A percentile compares a stretch with the other conserved stretches of the same genome.
phyloP scores from a whole-genome alignment of 2,329 filamentous ascomycete species.

The Pseudogymnoascus sp. region DNA sequence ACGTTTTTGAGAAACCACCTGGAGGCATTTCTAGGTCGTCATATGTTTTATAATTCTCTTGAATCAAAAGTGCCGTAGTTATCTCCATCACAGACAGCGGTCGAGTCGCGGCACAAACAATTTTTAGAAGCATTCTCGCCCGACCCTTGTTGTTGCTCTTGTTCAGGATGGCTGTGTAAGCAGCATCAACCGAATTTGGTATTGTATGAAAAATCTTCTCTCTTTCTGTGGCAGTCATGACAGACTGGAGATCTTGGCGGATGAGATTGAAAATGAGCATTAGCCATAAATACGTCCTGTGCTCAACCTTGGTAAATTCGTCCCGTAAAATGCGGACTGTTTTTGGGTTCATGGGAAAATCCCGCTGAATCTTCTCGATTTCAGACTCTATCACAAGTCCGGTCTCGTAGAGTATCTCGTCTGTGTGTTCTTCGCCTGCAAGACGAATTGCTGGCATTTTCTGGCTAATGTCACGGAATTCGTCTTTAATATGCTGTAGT shows the following conservation, averaged over 20 bases:
- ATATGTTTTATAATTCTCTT: slow-evolving; percentile 7
- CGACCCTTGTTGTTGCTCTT: slow-evolving; percentile 21
- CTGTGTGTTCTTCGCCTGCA: slow-evolving; percentile 30
- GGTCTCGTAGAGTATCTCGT: slow-evolving; percentile 30
- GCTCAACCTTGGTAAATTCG: not conserved
- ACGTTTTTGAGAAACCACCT: slow-evolving; percentile 14
- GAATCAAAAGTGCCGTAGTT: slow-evolving; percentile 21
- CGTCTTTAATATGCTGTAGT: slow-evolving; percentile 24
- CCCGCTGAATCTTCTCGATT: slow-evolving; percentile 18
- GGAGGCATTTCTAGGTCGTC: slow-evolving; percentile 15
- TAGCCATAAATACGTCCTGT: slow-evolving; percentile 17
- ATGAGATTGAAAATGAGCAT: slow-evolving; percentile 19
- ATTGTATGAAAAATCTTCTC: slow-evolving; percentile 16
- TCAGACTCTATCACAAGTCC: slow-evolving; percentile 28
- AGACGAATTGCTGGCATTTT: slow-evolving; percentile 28
- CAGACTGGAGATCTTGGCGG: slow-evolving; percentile 10
- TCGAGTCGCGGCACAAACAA: slow-evolving; percentile 28
- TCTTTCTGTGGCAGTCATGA: slow-evolving; percentile 19
- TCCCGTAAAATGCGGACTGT: not conserved
- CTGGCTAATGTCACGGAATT: slow-evolving; percentile 19
- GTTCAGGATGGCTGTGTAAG: slow-evolving; percentile 31
- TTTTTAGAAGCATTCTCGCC: slow-evolving; percentile 28
- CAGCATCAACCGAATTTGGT: slow-evolving; percentile 24
- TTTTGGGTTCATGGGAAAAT: not conserved
- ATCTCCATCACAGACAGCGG: slow-evolving; percentile 30